phyloP scores from a whole-genome alignment of 371 early-diverging fungal species.

The Apophysomyces variabilis region DNA sequence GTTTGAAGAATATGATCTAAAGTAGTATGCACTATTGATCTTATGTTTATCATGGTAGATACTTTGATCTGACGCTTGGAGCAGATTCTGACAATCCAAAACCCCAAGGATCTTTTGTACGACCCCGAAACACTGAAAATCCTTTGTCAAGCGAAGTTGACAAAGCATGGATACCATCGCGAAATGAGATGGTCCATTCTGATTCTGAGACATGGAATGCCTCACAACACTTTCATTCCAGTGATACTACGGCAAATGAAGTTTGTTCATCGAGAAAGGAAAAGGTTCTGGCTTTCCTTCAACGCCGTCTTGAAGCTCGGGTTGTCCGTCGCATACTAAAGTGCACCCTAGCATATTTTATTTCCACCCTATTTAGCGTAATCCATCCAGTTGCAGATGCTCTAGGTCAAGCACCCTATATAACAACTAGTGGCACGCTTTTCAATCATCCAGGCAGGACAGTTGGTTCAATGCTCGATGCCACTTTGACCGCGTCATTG shows the following conservation, averaged over 20 bases:
- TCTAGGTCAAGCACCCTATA: slow-evolving; percentile 30
- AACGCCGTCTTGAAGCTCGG: slow-evolving; percentile 25
- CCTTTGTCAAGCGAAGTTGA: neutral
- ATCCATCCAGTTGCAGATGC: slow-evolving; percentile 20
- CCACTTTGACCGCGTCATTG: slow-evolving; percentile 45
- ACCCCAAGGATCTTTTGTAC: neutral
- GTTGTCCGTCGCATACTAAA: slow-evolving; percentile 39
- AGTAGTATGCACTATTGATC: neutral
- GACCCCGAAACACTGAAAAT: neutral
- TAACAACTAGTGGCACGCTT: slow-evolving; percentile 33
- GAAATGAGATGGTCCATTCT: neutral
- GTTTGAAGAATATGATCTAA: neutral
- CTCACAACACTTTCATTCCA: neutral
- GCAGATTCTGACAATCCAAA: neutral
- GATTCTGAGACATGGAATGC: neutral
- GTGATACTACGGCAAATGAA: slow-evolving; percentile 1
- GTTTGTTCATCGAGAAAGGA: neutral
- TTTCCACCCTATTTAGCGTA: slow-evolving; percentile 26
- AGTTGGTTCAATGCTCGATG: slow-evolving; percentile 56
- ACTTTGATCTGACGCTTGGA: neutral
- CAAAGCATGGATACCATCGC: neutral
- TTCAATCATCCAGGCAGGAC: slow-evolving; percentile 59
- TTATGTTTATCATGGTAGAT: neutral
- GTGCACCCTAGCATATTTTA: slow-evolving; percentile 27
- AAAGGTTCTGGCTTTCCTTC: slow-evolving; percentile 10